phyloP scores from a whole-genome alignment of 140 eudicot species.

The Stevia rebaudiana region DNA sequence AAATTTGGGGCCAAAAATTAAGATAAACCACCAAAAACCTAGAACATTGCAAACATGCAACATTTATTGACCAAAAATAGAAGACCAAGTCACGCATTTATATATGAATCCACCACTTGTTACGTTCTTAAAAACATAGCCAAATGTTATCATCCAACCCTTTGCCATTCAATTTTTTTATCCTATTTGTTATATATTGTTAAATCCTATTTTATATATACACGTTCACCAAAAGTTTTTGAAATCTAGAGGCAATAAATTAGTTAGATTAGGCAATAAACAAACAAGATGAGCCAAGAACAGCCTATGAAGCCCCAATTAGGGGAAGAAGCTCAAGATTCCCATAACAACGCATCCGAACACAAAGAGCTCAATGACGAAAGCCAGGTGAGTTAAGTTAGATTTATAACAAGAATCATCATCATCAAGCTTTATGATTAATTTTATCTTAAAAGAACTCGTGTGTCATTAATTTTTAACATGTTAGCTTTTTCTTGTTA shows the following conservation, averaged over 20 bases:
- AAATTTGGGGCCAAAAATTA: neutral
- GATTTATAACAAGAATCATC: neutral
- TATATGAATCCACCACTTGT: slow-evolving; percentile 29
- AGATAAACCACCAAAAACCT: slow-evolving; percentile 13
- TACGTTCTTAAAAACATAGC: neutral
- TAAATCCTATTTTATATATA: neutral
- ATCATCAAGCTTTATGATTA: neutral
- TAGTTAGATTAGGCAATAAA: slow-evolving; percentile 30
- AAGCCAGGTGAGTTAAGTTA: slow-evolving; percentile 21
- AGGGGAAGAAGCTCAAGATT: slow-evolving; percentile 28
- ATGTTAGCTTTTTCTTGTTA: too few species aligned
- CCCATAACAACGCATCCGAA: slow-evolving; percentile 5
- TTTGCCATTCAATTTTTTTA: slow-evolving; percentile 8
- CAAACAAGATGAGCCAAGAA: slow-evolving; percentile 34
- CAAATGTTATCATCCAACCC: slow-evolving; percentile 15
- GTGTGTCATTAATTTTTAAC: too few species aligned
- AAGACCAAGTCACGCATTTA: slow-evolving; percentile 20
- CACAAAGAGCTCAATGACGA: slow-evolving; percentile 14
- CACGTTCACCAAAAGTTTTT: slow-evolving; percentile 6
- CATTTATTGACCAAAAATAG: neutral
- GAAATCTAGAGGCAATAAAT: slow-evolving; percentile 11
- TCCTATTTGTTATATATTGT: slow-evolving; percentile 22
- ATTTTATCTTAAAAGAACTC: too few species aligned
- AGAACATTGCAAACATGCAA: slow-evolving; percentile 6
- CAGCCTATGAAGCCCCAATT: slow-evolving; percentile 36